Conservation (phyloP, 78 protist genomes). For the Goniomonas avonlea region DNA sequence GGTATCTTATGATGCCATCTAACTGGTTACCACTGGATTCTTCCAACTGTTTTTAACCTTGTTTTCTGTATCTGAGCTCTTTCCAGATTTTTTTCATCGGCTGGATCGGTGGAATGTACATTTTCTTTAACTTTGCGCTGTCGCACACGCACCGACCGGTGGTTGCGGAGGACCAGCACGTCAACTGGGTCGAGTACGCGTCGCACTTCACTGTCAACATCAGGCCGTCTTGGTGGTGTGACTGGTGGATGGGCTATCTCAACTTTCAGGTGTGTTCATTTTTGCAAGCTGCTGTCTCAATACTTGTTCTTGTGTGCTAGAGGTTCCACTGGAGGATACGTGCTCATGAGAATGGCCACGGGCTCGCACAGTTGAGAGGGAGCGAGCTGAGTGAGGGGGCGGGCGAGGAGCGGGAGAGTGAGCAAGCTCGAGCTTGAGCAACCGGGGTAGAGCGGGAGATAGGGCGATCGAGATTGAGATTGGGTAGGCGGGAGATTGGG, state of each 20-base stretch:
- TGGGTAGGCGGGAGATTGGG: too few species aligned
- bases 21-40: background rate
- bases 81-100: background rate
- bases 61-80: background rate
- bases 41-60: background rate
- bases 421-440: too few species aligned
- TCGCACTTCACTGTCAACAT: constrained; percentile 27
- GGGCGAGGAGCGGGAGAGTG: too few species aligned
- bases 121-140: background rate
- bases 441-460: too few species aligned
- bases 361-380: too few species aligned
- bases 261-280: too few species aligned
- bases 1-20: background rate
- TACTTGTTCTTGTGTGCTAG: too few species aligned
- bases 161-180: background rate
- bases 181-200: constrained; percentile 4
- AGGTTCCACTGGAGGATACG: too few species aligned
- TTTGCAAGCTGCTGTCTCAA: too few species aligned
- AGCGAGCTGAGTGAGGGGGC: too few species aligned
- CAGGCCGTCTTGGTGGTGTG: background rate
- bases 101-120: background rate
- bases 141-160: constrained; percentile 12
- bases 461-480: too few species aligned
- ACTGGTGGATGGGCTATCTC: constrained; percentile 20
- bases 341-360: too few species aligned